Conservation (phyloP, 2,329 filamentous ascomycete species). For the Aspergillus floridensis region DNA sequence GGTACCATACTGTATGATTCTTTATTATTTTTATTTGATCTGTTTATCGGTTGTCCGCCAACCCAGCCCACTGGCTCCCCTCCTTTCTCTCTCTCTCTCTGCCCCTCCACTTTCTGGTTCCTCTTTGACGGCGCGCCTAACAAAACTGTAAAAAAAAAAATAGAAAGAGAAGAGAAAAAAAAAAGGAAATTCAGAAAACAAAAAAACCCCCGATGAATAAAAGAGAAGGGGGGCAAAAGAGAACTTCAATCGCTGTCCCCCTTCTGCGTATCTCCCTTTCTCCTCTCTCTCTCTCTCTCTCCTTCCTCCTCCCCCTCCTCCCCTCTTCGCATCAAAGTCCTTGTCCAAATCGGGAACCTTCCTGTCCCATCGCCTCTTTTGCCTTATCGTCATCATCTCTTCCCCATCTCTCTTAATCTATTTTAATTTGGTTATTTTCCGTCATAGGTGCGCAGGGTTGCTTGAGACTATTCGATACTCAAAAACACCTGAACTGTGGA, state of each 20-base stretch:
- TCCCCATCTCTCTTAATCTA: conserved; percentile 4
- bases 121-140: conserved; percentile 15
- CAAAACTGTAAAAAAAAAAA: conserved; percentile 5
- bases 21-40: conserved; percentile 2
- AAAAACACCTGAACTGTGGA: not conserved
- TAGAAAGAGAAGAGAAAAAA: conserved; percentile 2
- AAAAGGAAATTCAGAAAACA: conserved; percentile 3
- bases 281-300: conserved; percentile 4
- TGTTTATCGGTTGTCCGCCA: conserved; percentile 13
- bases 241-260: not conserved
- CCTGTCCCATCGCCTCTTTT: conserved; percentile 1
- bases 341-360: conserved; percentile 6
- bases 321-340: not conserved
- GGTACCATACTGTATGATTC: not conserved
- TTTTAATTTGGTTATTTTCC: conserved; percentile 5
- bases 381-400: not conserved
- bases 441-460: not conserved
- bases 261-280: not conserved
- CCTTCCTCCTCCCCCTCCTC: not conserved
- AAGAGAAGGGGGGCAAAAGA: not conserved
- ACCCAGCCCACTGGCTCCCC: conserved; percentile 17
- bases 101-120: conserved; percentile 17
- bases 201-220: not conserved
- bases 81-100: conserved; percentile 13
- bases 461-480: not conserved